phyloP scores from a whole-genome alignment of 2,329 filamentous ascomycete genomes.

The Clathrospora elynae region DNA sequence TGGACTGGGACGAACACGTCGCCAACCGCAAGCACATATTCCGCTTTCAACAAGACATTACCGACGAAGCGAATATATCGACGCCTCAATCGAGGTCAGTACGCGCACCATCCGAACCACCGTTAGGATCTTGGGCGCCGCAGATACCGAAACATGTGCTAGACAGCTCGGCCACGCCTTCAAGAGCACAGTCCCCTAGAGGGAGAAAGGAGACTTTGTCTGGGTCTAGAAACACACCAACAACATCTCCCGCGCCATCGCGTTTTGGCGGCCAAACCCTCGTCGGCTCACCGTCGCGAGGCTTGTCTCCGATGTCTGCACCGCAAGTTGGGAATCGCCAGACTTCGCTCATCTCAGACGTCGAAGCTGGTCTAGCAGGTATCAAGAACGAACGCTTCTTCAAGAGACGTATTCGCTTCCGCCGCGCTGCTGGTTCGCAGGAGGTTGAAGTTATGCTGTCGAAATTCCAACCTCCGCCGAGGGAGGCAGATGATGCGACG shows the following conservation, averaged over 20 bases:
- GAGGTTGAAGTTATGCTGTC: slow-evolving; percentile 43
- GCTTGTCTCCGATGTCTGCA: slow-evolving; percentile 37
- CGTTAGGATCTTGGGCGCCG: slow-evolving; percentile 42
- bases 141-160: slow-evolving; percentile 45
- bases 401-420: slow-evolving; percentile 45
- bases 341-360: slow-evolving; percentile 43
- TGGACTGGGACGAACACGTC: slow-evolving; percentile 56
- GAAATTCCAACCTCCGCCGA: slow-evolving; percentile 44
- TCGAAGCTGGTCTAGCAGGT: slow-evolving; percentile 40
- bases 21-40: slow-evolving; percentile 57
- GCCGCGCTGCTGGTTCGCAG: slow-evolving; percentile 27
- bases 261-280: slow-evolving; percentile 35
- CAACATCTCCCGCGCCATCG: slow-evolving; percentile 10
- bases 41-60: slow-evolving; percentile 53
- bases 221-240: slow-evolving; percentile 17
- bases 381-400: slow-evolving; percentile 41
- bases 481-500: slow-evolving; percentile 26
- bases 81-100: slow-evolving; percentile 34
- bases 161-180: slow-evolving; percentile 38
- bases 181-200: slow-evolving; percentile 44
- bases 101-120: slow-evolving; percentile 35
- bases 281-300: slow-evolving; percentile 37
- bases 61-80: slow-evolving; percentile 45
- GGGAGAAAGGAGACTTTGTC: slow-evolving; percentile 44
- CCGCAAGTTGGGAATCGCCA: slow-evolving; percentile 36